Base-by-base conservation (phyloP, 306 rosid genomes). In the Senna siamea region DNA sequence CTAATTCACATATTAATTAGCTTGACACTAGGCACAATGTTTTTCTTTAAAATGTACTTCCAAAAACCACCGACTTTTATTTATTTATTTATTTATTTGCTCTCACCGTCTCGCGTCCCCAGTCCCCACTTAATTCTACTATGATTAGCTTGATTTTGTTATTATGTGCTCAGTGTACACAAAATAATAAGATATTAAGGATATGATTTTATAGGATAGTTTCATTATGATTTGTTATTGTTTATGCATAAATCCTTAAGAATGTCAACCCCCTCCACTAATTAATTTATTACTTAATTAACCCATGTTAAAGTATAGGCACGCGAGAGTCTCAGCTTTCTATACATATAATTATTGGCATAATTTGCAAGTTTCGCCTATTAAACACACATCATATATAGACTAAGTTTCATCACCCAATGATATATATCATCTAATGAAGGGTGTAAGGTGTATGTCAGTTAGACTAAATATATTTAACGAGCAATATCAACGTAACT, bases 311-410 rank as follows among this genome's bases (percentile, higher is more conserved):
- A 69, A 50, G 52, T 20, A 44, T 68, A 47, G 53, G 88, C 95
- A 89, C 87, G 88, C 91, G 81, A 66, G 82, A n/a, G n/a, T 75
- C 79, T 71, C 52, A 5, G 66, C 74, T 83, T 86, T 83, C 90
- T 72, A 83, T 65, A 65, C 68, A 61, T 84, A 72, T 68, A 81
- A 85, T 87, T 81, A 87, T 81, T 70, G 67, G 23, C 76, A 51
- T 79, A 79, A 81, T 57, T 56, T 41, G 0, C 26, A 5, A 7
- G 60, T 58, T 82, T 76, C 40, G 47, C 62, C 76, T 32, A 76
- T 67, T 76, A 67, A 67, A 13, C 14, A 13, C 69, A 52, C 69
- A 67, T 79, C 70, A 26, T 26, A 26, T 26, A 26, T 26, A 26
- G 1, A 26, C 30, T 26, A 26, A 26, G 30, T 26, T 26, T 26